These are phyloP conservation scores for Pinguiococcus pyrenoidosus DNA, from an alignment of 108 stramenopile genomes.

Conservation along the genomic window DNA sequence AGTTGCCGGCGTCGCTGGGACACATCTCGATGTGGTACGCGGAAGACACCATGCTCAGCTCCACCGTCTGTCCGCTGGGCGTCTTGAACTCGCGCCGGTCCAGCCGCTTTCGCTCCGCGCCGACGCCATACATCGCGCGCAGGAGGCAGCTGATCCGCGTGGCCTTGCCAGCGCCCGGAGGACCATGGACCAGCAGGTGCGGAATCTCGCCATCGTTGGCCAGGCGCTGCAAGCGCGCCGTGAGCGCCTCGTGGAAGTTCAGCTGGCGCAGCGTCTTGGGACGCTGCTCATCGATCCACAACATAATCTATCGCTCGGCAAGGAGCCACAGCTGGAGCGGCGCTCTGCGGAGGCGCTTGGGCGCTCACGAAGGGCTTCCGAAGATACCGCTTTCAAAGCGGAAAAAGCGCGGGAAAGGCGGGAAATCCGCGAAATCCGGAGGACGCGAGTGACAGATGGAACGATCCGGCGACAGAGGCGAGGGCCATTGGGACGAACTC, in stretches of 20 bases:
- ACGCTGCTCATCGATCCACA: slow-evolving; percentile 98
- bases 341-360: too few relatives aligned
- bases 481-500: too few relatives aligned
- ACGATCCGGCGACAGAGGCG: too few relatives aligned
- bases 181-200: slow-evolving; percentile 92
- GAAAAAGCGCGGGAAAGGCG: too few relatives aligned
- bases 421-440: too few relatives aligned
- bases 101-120: slow-evolving; percentile 48
- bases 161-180: slow-evolving; percentile 88
- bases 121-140: slow-evolving; percentile 70
- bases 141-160: slow-evolving; percentile 83
- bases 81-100: slow-evolving; percentile 50
- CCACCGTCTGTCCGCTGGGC: slow-evolving; percentile 66
- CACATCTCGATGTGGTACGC: slow-evolving; percentile 91
- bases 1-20: slow-evolving; percentile 83
- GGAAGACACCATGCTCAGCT: slow-evolving; percentile 80
- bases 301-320: too few relatives aligned
- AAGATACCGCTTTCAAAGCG: too few relatives aligned
- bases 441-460: too few relatives aligned
- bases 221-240: slow-evolving; percentile 37
- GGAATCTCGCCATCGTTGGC: slow-evolving; percentile 54
- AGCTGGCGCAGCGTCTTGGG: slow-evolving; percentile 67
- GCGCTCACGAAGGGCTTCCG: too few relatives aligned
- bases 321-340: too few relatives aligned
- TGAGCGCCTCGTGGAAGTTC: slow-evolving; percentile 63